Conservation (phyloP, 2,329 filamentous ascomycete genomes). For the Paraphoma chrysanthemicola region DNA sequence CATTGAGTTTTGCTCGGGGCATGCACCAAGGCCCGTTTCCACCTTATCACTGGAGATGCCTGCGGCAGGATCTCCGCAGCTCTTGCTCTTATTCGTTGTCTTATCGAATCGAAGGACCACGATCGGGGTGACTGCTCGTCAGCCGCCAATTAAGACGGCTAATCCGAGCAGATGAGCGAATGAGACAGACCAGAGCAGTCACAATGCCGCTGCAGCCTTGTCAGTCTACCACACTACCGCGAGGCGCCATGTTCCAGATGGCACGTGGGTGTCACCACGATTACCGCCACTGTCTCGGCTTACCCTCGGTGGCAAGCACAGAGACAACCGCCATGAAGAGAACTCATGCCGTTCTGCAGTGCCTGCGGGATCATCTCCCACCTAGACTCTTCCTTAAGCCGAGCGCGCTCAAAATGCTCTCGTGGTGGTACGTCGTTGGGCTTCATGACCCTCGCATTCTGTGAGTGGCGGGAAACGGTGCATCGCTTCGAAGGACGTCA, state of each 20-base stretch:
- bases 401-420: not conserved
- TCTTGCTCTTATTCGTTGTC: not conserved
- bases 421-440: too few relatives aligned
- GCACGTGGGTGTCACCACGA: not conserved
- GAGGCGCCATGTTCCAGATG: not conserved
- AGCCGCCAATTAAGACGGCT: not conserved
- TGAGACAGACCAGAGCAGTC: not conserved
- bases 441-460: not conserved
- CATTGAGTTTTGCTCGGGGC: not conserved
- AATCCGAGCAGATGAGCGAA: not conserved
- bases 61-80: not conserved
- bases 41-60: not conserved
- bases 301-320: not conserved
- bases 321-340: not conserved
- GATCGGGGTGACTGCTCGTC: not conserved
- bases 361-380: too few relatives aligned
- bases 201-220: not conserved
- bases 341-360: too few relatives aligned
- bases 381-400: not conserved
- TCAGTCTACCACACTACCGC: not conserved
- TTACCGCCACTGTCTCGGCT: not conserved
- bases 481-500: not conserved
- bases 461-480: constrained; percentile 1
- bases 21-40: not conserved
- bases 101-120: not conserved